Conservation (phyloP, 176 grass and related monocot genomes). For the sorghum (Sorghum bicolor) region DNA sequence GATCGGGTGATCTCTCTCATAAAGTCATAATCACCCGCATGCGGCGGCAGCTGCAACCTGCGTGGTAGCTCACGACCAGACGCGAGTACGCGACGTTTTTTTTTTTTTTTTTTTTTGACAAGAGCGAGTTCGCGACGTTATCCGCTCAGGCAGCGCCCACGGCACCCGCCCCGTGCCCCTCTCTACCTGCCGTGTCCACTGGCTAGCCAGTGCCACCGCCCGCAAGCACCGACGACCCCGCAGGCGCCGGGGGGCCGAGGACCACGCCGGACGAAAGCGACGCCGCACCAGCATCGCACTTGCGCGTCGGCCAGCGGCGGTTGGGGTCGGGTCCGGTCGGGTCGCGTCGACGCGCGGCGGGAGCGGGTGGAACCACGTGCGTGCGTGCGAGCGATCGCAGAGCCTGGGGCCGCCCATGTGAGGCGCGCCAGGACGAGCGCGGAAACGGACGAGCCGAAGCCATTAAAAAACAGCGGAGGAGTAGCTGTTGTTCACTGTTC, state of each 20-base stretch:
- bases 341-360: background rate
- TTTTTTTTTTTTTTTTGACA: too few relatives aligned
- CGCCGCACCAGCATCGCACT: background rate
- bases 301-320: background rate
- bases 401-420: background rate
- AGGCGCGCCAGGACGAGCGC: background rate
- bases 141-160: background rate
- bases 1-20: background rate
- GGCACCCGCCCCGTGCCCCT: background rate
- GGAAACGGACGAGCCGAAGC: background rate
- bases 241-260: background rate
- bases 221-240: background rate
- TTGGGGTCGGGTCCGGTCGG: background rate
- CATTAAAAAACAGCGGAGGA: background rate
- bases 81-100: background rate
- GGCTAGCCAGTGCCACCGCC: background rate
- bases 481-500: background rate
- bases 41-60: background rate
- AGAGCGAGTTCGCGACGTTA: background rate
- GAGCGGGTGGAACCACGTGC: background rate
- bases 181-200: background rate
- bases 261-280: background rate
- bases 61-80: background rate
- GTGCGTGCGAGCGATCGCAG: background rate
- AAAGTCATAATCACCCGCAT: background rate